Conservation (phyloP, 2,329 filamentous ascomycete genomes). For the Aureobasidium sp. region DNA sequence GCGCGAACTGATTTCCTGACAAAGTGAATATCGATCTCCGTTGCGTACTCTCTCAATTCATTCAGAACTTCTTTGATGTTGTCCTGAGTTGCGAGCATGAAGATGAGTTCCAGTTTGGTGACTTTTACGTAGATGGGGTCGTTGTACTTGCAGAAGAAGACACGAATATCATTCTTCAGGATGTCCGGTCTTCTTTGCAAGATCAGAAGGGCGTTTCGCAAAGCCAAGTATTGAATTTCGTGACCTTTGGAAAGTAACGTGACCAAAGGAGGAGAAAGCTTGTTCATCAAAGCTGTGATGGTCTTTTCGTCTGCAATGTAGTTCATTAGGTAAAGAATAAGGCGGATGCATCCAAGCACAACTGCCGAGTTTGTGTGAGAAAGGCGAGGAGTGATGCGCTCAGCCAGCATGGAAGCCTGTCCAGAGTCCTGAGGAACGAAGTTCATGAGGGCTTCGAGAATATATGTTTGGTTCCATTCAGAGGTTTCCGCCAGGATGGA, state of each 20-base stretch:
- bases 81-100: slow-evolving; percentile 92
- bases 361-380: slow-evolving; percentile 97
- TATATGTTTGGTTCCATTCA: slow-evolving; percentile 99
- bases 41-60: slow-evolving; percentile 85
- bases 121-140: slow-evolving; percentile 99
- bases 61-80: slow-evolving; percentile 95
- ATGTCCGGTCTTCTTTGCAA: slow-evolving; percentile 89
- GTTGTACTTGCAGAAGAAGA: slow-evolving; percentile 99
- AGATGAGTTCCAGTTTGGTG: slow-evolving; percentile 95
- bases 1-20: slow-evolving; percentile 95
- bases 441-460: slow-evolving; percentile 93
- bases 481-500: slow-evolving; percentile 95
- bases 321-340: slow-evolving; percentile 97
- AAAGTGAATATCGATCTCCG: slow-evolving; percentile 97
- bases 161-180: slow-evolving; percentile 88
- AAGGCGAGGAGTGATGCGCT: slow-evolving; percentile 88
- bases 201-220: slow-evolving; percentile 89
- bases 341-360: slow-evolving; percentile 89
- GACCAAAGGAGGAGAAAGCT: slow-evolving; percentile 89
- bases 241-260: slow-evolving; percentile 92
- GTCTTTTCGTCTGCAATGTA: slow-evolving; percentile 92
- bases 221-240: slow-evolving; percentile 94
- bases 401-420: slow-evolving; percentile 82
- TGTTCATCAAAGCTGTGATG: slow-evolving; percentile 77
- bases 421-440: slow-evolving; percentile 88